Conservation (phyloP, 2,329 filamentous ascomycete genomes). For the Paecilomyces sp. region DNA sequence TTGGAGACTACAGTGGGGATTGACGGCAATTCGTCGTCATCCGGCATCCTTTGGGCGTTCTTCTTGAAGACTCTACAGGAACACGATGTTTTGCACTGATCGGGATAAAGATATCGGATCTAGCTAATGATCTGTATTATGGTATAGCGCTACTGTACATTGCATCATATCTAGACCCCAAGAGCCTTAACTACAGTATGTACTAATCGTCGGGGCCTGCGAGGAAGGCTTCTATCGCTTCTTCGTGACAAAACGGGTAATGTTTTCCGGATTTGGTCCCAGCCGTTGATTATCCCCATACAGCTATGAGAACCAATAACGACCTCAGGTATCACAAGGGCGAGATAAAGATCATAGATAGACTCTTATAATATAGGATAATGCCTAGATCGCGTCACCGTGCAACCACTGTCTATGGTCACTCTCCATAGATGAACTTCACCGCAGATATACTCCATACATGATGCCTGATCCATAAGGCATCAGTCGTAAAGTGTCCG, state of each 20-base stretch:
- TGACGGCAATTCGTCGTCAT: neutral
- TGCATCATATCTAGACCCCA: neutral
- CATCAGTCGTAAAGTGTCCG: neutral
- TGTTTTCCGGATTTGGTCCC: constrained; percentile 9
- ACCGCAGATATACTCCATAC: too few species aligned
- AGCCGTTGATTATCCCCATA: neutral
- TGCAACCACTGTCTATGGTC: too few species aligned
- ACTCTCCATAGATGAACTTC: too few species aligned
- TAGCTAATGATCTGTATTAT: neutral
- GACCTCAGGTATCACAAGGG: neutral
- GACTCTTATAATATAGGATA: neutral
- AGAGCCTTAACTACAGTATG: neutral
- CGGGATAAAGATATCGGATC: neutral
- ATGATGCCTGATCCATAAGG: too few species aligned
- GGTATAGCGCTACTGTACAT: neutral
- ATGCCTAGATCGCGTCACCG: neutral
- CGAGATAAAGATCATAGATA: neutral
- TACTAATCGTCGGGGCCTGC: neutral
- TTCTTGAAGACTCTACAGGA: neutral
- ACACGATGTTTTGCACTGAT: neutral
- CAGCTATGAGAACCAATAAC: neutral
- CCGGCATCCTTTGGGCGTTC: too few species aligned
- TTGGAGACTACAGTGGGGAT: neutral
- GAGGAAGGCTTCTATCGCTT: neutral
- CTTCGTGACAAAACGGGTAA: constrained; percentile 9